These are phyloP conservation scores for Candida xiaguanensis DNA, from an alignment of 805 yeast genomes.

Conservation along the genomic window DNA sequence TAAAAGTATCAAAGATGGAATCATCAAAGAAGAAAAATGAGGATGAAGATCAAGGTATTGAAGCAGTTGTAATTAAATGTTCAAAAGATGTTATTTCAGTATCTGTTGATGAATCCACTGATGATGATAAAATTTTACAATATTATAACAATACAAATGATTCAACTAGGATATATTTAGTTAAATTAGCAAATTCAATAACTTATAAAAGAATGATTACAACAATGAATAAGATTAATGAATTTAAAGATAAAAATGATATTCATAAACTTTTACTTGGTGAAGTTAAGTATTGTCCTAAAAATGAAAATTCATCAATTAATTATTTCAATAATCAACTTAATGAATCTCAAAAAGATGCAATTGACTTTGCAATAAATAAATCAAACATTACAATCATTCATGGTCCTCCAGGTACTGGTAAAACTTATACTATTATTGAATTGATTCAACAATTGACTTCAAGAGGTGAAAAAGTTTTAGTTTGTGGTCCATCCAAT, in stretches of 20 bases:
- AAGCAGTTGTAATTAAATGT: conserved; percentile 65
- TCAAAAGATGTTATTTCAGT: conserved; percentile 47
- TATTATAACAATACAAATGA: conserved; percentile 43
- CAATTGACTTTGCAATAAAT: conserved; percentile 62
- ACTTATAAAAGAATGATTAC: conserved; percentile 78
- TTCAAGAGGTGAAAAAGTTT: conserved; percentile 45
- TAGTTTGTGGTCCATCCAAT: conserved; percentile 94
- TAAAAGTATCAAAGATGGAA: conserved; percentile 49
- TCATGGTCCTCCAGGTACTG: conserved; percentile 85
- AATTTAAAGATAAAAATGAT: conserved; percentile 33
- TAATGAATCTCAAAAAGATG: conserved; percentile 69
- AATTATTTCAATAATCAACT: conserved; percentile 43
- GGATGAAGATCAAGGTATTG: conserved; percentile 29
- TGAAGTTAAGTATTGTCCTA: conserved; percentile 30
- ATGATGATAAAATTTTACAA: conserved; percentile 46
- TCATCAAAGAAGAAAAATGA: conserved; percentile 7
- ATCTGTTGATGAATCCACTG: conserved; percentile 51
- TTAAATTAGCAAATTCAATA: conserved; percentile 61
- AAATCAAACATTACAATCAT: conserved; percentile 55
- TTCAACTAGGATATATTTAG: conserved; percentile 56
- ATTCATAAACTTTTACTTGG: conserved; percentile 48
- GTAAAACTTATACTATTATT: conserved; percentile 77
- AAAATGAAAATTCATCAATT: conserved; percentile 6
- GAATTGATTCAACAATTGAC: conserved; percentile 76
- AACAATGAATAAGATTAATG: conserved; percentile 63